Evolutionary conservation across 1,284 basidiomycete genomes (phyloP), one percentile per base, ranked within the genome.

Genomic region (Sanghuangporus sanghuang): DNA sequence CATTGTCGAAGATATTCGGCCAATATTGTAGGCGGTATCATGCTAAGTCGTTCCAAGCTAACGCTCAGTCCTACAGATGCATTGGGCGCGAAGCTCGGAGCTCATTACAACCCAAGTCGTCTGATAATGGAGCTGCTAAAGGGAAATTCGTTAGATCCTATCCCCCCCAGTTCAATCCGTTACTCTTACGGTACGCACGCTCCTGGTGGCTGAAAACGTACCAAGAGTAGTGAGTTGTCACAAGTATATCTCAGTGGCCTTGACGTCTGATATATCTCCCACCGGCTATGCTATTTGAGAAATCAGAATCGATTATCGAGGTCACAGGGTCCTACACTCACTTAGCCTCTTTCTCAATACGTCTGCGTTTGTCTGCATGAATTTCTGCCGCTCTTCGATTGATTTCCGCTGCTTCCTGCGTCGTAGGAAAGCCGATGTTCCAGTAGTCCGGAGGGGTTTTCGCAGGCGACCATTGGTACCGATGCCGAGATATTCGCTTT

Each of bases 341-440:
- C 76, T 71, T 77, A n/a, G 83, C 86, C 67, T 90, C 86, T 62
- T 70, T 74, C 67, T 85, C 84, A 5, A 90, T 77, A 68, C 78
- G 76, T 12, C 77, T 71, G 61, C 78, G 75, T 76, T 92, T 90
- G 71, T 82, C 77, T 68, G 77, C 77, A 70, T 92, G 87, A 79
- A 90, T 88, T 67, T 85, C 81, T 67, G 79, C 81, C 3, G 93
- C 94, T 63, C 77, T 76, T 62, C 78, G 77, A 72, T 96, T 96
- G 67, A 95, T 91, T 57, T 80, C 80, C 49, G 78, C 79, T 16
- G 86, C 88, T 69, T 90, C 83, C 73, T 95, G 93, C 2, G 95
- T 95, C 66, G 81, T 79, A 0, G 95, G 95, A 71, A 97, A 96
- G 0, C 88, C 91, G 62, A 96, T 94, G 66, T 89, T 80, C 92